Evolutionary conservation across 768 basidiomycete species (phyloP).

Genomic region (Arthromyces matolae): DNA sequence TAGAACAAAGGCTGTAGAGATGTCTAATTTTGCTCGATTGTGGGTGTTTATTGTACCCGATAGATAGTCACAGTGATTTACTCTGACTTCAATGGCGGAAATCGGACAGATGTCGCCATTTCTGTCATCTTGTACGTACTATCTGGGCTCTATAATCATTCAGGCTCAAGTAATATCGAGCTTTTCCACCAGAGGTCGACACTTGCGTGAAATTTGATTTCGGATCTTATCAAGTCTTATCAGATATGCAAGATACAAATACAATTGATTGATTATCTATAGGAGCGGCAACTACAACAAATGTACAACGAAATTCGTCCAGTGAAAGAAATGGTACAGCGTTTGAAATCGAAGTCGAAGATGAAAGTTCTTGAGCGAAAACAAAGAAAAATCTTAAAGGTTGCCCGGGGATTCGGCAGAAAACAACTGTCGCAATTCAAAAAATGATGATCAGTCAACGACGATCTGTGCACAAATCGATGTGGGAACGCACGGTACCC

Average conservation of each 20-base stretch:
- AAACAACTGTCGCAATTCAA: constrained; percentile 28
- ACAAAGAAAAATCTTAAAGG: constrained; percentile 20
- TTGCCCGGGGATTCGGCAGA: constrained; percentile 41
- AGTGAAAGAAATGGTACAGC: background rate
- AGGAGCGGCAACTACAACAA: background rate
- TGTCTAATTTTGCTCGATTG: background rate
- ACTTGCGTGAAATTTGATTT: too few relatives aligned
- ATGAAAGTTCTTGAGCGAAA: background rate
- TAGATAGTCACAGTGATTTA: too few relatives aligned
- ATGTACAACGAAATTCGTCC: background rate
- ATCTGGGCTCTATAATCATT: too few relatives aligned
- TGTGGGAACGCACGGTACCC: constrained; percentile 10
- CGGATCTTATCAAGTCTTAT: too few relatives aligned
- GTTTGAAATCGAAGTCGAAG: constrained; percentile 20
- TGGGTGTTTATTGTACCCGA: background rate
- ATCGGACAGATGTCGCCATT: too few relatives aligned
- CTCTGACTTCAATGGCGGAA: too few relatives aligned
- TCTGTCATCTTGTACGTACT: too few relatives aligned
- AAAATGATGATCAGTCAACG: background rate
- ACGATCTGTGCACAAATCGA: background rate
- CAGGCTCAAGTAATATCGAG: too few relatives aligned
- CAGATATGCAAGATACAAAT: too few relatives aligned
- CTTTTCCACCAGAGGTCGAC: too few relatives aligned
- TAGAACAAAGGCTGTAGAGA: constrained; percentile 11
- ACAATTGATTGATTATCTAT: too few relatives aligned